Percentiles rank a stretch among this genome's conserved stretches.
Conservation (phyloP, 305 asterid species). For the Solanum hybrid region DNA sequence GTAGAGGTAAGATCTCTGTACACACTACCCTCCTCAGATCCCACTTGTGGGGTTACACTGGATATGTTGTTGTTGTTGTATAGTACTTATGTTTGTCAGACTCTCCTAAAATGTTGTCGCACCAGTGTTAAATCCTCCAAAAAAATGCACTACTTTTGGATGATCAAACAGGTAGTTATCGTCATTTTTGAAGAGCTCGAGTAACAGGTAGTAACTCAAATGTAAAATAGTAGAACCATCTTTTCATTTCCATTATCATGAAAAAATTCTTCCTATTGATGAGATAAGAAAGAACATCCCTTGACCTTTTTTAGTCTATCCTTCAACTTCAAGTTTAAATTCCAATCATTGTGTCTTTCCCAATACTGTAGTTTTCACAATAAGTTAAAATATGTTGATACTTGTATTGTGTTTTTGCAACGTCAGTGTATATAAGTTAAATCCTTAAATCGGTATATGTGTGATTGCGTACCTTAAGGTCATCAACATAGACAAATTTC, state of each 20-base stretch:
- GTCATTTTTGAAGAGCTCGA: not conserved
- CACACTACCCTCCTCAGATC: not conserved
- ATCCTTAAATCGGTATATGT: not conserved
- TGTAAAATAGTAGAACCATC: not conserved
- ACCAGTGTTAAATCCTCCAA: not conserved
- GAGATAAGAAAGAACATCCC: not conserved
- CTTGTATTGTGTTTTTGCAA: not conserved
- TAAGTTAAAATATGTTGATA: not conserved
- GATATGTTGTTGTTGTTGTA: not conserved
- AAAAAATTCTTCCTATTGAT: not conserved
- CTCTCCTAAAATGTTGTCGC: not conserved
- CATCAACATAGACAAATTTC: constrained; percentile 23
- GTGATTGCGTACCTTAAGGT: constrained; percentile 13
- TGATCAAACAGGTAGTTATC: accelerated
- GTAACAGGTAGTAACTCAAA: not conserved
- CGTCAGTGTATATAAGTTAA: not conserved
- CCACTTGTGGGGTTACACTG: not conserved
- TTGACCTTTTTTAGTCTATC: not conserved
- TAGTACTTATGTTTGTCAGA: not conserved
- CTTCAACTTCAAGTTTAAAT: not conserved
- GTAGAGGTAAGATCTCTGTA: not conserved
- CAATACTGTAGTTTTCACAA: not conserved
- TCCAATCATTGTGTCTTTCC: not conserved
- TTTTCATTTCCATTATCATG: not conserved
- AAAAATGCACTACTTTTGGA: not conserved